phyloP scores from a whole-genome alignment of 169 alveolate genomes.

The Plasmodium knowlesi region DNA sequence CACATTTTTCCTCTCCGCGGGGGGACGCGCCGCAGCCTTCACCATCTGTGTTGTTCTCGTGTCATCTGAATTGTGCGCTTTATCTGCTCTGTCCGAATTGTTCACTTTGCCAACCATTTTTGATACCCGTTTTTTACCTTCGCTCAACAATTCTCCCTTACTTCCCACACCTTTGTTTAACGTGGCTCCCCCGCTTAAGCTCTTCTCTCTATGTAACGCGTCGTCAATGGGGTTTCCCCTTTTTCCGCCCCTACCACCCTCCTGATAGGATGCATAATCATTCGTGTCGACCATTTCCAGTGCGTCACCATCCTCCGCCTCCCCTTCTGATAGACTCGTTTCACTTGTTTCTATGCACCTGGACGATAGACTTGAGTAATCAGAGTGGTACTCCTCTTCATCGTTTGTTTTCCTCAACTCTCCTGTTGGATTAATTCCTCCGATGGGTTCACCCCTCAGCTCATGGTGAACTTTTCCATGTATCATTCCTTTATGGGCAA shows the following conservation, averaged over 20 bases:
- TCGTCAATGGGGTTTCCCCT: background rate
- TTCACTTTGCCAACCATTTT: background rate
- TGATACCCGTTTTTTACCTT: background rate
- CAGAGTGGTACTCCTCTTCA: background rate
- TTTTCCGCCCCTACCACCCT: background rate
- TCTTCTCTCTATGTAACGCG: background rate
- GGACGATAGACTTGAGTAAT: slow-evolving; percentile 20
- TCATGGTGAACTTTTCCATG: background rate
- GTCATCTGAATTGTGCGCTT: background rate
- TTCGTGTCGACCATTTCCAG: background rate
- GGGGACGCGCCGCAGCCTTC: background rate
- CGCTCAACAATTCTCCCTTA: no score
- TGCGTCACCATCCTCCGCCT: background rate
- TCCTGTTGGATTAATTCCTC: background rate
- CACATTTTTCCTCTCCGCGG: background rate
- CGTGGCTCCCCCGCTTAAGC: no score
- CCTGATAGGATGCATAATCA: background rate
- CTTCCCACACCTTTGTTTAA: no score
- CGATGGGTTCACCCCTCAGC: background rate
- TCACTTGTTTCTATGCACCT: slow-evolving; percentile 29
- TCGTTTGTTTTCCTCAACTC: background rate
- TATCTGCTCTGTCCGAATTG: no score
- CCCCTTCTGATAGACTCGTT: background rate
- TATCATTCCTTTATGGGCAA: background rate
- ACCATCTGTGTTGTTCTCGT: background rate